Conservation (phyloP, 805 yeast species). For the Candida corydali region DNA sequence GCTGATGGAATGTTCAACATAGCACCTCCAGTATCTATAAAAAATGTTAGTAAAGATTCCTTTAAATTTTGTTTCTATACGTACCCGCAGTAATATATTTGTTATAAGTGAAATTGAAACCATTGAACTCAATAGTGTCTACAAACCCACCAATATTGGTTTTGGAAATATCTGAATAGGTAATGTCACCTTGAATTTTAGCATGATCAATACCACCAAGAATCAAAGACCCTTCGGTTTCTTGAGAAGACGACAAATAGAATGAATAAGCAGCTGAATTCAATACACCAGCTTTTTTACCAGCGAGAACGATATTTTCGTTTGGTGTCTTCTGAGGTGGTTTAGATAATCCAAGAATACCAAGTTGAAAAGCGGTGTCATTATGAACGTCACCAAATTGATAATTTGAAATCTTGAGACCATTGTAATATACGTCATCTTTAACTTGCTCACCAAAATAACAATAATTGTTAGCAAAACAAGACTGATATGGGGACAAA, state of each 20-base stretch:
- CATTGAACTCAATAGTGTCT: not conserved
- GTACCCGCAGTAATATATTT: not conserved
- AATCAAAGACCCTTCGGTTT: not conserved
- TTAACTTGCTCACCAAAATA: not conserved
- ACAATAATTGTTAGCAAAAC: not conserved
- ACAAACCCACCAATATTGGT: not conserved
- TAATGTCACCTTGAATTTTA: not conserved
- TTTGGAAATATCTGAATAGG: not conserved
- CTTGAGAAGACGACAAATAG: not conserved
- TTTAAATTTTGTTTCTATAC: not conserved
- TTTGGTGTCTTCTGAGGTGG: not conserved
- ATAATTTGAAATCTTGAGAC: not conserved
- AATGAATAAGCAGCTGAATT: conserved; percentile 4
- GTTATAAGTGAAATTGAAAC: not conserved
- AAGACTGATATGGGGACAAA: not conserved
- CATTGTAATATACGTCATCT: conserved; percentile 4
- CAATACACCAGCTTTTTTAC: not conserved
- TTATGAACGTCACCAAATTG: conserved; percentile 2
- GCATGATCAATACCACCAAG: conserved; percentile 6
- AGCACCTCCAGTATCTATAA: conserved; percentile 4
- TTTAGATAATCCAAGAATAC: conserved; percentile 2
- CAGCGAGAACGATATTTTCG: not conserved
- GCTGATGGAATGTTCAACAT: not conserved
- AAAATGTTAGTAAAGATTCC: not conserved
- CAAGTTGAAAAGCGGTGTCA: not conserved